These are phyloP conservation scores for Fraxinus anomala DNA, from an alignment of 257 asterid genomes.

Conservation along the genomic window DNA sequence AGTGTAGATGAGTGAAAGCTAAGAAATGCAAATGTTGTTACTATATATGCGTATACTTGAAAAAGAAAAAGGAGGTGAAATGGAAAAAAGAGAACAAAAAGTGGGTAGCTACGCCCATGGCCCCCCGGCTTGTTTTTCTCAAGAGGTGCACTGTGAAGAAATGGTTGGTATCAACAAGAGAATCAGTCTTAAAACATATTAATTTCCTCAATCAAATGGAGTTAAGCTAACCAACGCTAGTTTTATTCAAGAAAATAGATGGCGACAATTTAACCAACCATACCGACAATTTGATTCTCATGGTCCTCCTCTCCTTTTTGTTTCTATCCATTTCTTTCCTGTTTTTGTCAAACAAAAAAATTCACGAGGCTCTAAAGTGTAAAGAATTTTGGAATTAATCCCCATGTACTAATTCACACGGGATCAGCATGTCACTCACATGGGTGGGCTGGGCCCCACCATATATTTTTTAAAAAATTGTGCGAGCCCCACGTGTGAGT, in stretches of 20 bases:
- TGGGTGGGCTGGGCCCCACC: no score
- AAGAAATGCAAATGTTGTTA: not conserved
- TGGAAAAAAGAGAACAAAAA: conserved; percentile 25
- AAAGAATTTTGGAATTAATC: no score
- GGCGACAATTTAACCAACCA: not conserved
- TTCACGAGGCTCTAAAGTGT: no score
- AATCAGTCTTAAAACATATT: not conserved
- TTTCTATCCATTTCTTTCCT: not conserved
- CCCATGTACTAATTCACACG: no score
- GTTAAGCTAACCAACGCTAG: no score
- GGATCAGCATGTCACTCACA: no score
- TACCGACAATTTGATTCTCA: not conserved
- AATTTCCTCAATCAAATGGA: no score
- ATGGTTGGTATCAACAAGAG: not conserved
- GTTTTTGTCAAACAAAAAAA: not conserved
- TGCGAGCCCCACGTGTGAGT: no score
- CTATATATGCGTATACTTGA: not conserved
- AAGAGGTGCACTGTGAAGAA: not conserved
- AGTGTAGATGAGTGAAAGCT: conserved; percentile 32
- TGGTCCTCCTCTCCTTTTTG: not conserved
- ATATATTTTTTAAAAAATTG: no score
- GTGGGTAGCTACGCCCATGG: conserved; percentile 31
- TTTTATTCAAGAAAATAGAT: not conserved
- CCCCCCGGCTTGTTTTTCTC: not conserved
- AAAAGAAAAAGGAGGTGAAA: not conserved